Conservation (phyloP, 257 asterid genomes). For the Ocimum tenuiflorum region DNA sequence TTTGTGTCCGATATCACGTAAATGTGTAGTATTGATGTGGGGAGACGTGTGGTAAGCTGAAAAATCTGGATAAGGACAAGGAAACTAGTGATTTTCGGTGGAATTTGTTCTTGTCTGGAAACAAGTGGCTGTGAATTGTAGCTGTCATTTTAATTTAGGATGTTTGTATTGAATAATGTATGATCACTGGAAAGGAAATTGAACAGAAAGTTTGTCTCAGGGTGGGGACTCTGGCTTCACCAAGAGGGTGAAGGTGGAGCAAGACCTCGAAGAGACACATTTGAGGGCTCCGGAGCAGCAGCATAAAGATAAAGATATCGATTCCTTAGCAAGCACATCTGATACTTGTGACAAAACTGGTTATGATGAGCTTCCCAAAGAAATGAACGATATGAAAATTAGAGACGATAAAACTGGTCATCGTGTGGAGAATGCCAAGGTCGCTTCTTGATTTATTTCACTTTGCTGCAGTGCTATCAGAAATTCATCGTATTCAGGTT, state of each 20-base stretch:
- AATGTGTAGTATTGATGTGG: neutral
- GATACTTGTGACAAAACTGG: constrained; percentile 24
- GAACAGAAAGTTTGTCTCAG: constrained; percentile 23
- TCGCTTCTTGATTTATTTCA: constrained; percentile 14
- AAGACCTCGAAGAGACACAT: constrained; percentile 36
- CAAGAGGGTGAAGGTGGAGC: constrained; percentile 50
- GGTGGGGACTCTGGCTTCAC: constrained; percentile 43
- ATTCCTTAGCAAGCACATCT: constrained; percentile 36
- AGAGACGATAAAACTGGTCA: constrained; percentile 31
- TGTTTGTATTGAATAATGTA: neutral
- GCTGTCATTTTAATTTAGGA: neutral
- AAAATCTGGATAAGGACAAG: constrained; percentile 1
- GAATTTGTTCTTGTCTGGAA: neutral
- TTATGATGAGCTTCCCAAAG: constrained; percentile 43
- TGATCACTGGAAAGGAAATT: neutral
- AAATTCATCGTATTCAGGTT: neutral
- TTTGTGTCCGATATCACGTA: neutral
- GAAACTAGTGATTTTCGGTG: constrained; percentile 10
- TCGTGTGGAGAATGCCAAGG: constrained; percentile 47
- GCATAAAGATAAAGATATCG: constrained; percentile 23
- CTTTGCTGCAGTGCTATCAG: neutral
- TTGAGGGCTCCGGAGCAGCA: constrained; percentile 33
- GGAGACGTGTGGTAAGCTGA: constrained; percentile 14
- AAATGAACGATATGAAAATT: constrained; percentile 41
- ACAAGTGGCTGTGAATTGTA: constrained; percentile 8